phyloP scores from a whole-genome alignment of 202 grass and related monocot genomes.

The Thinopyrum obtusiflorum region DNA sequence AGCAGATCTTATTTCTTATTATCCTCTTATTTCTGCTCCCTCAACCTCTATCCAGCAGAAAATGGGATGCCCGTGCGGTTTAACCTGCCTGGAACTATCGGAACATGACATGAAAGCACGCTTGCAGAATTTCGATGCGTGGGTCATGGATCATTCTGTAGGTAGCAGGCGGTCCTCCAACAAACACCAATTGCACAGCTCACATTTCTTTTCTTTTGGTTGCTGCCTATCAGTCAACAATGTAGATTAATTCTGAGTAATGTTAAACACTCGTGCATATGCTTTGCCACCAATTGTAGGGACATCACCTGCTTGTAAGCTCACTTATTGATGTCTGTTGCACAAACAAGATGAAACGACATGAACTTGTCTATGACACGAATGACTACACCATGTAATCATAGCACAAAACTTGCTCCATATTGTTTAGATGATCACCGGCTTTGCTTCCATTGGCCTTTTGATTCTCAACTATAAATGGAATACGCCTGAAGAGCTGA shows the following conservation, averaged over 20 bases:
- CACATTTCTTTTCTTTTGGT: not conserved
- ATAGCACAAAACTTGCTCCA: not conserved
- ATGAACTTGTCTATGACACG: not conserved
- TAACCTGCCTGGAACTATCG: not conserved
- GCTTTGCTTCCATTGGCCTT: not conserved
- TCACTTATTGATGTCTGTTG: conserved; percentile 16
- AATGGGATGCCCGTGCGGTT: not conserved
- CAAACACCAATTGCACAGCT: not conserved
- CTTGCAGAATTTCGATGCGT: not conserved
- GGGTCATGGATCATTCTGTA: not conserved
- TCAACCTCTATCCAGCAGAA: not conserved
- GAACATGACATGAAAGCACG: not conserved
- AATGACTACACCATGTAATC: not conserved
- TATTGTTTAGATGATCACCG: not conserved
- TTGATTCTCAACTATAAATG: not conserved
- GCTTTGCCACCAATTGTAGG: not conserved
- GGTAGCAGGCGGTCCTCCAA: not conserved
- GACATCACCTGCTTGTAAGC: conserved; percentile 1
- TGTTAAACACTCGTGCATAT: conserved; percentile 1
- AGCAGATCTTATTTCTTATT: not conserved
- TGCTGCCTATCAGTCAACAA: not conserved
- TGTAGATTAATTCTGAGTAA: not conserved
- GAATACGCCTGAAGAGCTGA: not conserved
- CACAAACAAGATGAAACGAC: conserved; percentile 4
- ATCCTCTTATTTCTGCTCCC: not conserved